These are phyloP conservation scores for Mycena capillaripes DNA, from an alignment of 768 basidiomycete species.

Conservation along the genomic window DNA sequence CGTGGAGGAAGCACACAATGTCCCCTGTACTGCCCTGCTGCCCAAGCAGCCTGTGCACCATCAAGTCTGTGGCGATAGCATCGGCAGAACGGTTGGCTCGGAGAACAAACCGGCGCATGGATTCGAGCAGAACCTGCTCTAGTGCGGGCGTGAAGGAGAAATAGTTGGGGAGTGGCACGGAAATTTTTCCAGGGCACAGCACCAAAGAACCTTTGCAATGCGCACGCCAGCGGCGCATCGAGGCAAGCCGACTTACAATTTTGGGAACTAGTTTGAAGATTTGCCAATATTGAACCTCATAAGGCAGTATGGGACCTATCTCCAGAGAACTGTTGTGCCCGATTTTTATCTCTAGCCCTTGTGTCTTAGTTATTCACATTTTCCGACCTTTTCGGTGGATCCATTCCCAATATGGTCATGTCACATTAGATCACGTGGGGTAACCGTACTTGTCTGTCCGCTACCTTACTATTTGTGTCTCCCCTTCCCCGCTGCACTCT, in stretches of 20 bases:
- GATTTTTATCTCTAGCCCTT: neutral
- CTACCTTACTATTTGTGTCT: no score
- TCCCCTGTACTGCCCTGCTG: no score
- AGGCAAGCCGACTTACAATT: neutral
- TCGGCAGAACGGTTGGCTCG: conserved; percentile 9
- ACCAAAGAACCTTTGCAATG: conserved; percentile 19
- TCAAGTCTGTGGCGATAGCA: conserved; percentile 10
- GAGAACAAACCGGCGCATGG: conserved; percentile 13
- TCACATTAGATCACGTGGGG: no score
- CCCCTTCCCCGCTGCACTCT: no score
- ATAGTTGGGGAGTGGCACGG: no score
- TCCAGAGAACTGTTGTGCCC: conserved; percentile 10
- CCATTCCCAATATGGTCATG: no score
- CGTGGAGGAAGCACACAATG: conserved; percentile 12
- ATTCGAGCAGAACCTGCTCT: conserved; percentile 16
- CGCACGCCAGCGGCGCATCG: neutral
- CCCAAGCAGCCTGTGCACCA: neutral
- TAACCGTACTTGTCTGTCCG: no score
- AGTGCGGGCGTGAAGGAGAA: no score
- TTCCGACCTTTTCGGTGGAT: no score
- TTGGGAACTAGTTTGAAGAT: conserved; percentile 13
- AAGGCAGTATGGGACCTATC: neutral
- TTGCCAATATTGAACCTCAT: neutral
- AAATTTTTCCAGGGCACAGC: neutral
- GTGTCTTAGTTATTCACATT: neutral